Base-by-base conservation (phyloP, 176 grass and related monocot species). In the Miscanthus lutarioriparius region DNA sequence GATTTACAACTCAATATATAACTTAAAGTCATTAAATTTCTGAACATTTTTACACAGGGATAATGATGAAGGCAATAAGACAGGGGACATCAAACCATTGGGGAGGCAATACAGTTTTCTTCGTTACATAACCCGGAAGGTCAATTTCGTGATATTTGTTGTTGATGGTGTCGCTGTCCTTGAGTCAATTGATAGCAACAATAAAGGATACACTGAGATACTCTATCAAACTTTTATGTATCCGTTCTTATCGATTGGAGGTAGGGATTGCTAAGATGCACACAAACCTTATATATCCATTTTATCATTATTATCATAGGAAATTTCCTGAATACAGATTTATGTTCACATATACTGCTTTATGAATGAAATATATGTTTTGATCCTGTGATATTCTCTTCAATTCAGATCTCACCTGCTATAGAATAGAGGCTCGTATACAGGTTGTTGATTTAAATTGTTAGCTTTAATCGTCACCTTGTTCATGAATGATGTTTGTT, bases 111-210 rank as follows among this genome's bases (percentile, higher is more conserved):
- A 75, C 43, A 27, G 76, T 86, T 85, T 88, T 67, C 51, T 78
- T 41, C 79, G 10, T 88, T 89, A 71, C 75, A 79, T 82, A 64
- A 94, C 71, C 70, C 91, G 95, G 84, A 92, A 78, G 70, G 92
- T 97, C 37, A 97, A 94, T 78, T 94, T 86, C 86, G 92, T 86
- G 45, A 91, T 97, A 87, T 94, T 97, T 87, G 86, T 94, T 56
- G 69, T 92, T 72, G 59, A 94, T 82, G 92, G 92, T 49, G 26
- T 38, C 54, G 88, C 86, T 84, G 56, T 94, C 76, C 83, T 91
- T 17, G 71, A 87, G 35, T 92, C 83, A 64, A 86, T 89, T 48
- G 78, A 88, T 51, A 39, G 11, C 7, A 35, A 79, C 54, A 78
- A 81, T 17, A 85, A 77, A 66, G 66, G 17, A 28, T 91, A 97